Evolutionary conservation across 306 rosid species (phyloP).

Genomic region (Cucumis melo): DNA sequence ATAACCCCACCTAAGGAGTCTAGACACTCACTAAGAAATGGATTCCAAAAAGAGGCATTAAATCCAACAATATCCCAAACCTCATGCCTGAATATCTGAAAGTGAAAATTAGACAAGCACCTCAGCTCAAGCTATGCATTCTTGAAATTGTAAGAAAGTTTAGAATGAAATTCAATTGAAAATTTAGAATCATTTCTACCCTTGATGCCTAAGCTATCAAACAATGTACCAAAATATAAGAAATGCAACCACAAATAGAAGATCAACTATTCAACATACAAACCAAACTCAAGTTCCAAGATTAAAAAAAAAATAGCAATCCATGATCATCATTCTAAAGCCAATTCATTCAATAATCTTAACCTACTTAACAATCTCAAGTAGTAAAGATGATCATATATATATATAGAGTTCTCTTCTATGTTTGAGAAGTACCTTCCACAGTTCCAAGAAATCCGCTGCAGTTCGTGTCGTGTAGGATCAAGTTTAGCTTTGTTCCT

Average conservation of each 20-base stretch:
- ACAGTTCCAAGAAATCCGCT: conserved; percentile 15
- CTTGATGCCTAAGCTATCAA: not conserved
- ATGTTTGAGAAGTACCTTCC: conserved; percentile 3
- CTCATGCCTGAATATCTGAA: not conserved
- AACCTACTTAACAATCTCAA: not conserved
- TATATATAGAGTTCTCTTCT: not conserved
- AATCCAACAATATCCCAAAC: not conserved
- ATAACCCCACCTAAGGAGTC: no score
- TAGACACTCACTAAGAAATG: no score
- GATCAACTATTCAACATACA: not conserved
- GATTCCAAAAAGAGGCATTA: no score
- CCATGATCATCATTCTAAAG: not conserved
- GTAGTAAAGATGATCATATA: not conserved
- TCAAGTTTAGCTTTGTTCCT: not conserved
- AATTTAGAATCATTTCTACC: not conserved
- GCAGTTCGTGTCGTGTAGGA: conserved; percentile 9
- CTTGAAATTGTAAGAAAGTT: not conserved
- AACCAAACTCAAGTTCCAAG: not conserved
- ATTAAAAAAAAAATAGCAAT: not conserved
- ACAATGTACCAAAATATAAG: not conserved
- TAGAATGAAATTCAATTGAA: not conserved
- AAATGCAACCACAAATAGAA: not conserved
- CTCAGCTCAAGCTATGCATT: not conserved
- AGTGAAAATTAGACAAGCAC: not conserved
- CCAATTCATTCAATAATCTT: not conserved